Evolutionary conservation across 495 filamentous ascomycete species (phyloP).

Genomic region (Daldinia loculata): DNA sequence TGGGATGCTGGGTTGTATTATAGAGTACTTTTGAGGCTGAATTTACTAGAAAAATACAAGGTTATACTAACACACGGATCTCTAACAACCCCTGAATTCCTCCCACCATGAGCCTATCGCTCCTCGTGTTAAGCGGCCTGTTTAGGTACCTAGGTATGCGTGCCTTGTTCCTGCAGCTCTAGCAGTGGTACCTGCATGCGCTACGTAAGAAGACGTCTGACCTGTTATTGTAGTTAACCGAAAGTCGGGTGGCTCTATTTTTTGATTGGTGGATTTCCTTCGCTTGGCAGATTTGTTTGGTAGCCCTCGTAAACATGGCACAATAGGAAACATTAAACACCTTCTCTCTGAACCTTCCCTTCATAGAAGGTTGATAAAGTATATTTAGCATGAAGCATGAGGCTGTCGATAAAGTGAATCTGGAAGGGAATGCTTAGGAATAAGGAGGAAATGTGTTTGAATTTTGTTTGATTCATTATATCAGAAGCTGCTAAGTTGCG

Average conservation of each 20-base stretch:
- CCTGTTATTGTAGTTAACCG: constrained; percentile 13
- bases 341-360: background rate
- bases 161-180: constrained; percentile 40
- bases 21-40: constrained; percentile 10
- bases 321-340: constrained; percentile 10
- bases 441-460: background rate
- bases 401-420: background rate
- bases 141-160: background rate
- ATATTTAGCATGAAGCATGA: constrained; percentile 7
- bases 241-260: background rate
- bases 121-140: constrained; percentile 28
- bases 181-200: constrained; percentile 38
- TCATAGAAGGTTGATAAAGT: background rate
- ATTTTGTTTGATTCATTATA: background rate
- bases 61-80: constrained; percentile 15
- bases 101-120: constrained; percentile 16
- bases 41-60: constrained; percentile 4
- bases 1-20: background rate
- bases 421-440: constrained; percentile 1
- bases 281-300: background rate
- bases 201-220: constrained; percentile 19
- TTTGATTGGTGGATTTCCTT: constrained; percentile 27
- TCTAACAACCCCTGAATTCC: constrained; percentile 32
- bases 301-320: constrained; percentile 16
- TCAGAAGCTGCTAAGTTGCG: background rate